Base-by-base conservation (phyloP, 768 basidiomycete genomes). In the Lactarius hengduanensis region DNA sequence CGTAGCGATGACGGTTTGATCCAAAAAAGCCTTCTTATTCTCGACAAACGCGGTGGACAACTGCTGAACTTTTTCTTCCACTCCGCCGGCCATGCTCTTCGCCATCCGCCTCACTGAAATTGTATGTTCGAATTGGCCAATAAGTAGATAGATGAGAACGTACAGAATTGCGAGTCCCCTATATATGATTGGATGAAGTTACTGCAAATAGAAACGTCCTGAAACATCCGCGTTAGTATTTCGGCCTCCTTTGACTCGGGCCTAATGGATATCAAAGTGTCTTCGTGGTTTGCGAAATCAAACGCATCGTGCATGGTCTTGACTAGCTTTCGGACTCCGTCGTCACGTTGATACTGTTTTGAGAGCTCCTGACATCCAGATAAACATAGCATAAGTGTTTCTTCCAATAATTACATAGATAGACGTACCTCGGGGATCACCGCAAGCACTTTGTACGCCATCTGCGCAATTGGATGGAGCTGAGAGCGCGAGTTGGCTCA, bases 271-370 rank as follows among this genome's bases (percentile, higher is more conserved):
- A 26, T 53, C 50, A 53, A 26, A 26, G 22, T 26, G 11, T 53
- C 50, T 26, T 26, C 50, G 22, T 26, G 50, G 50, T 13, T 11
- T 7, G 50, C 5, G 13, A 53, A 53, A 26, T 53, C 50, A 53
- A 53, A 53, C 5, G 50, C 50, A 53, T 53, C 22, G 22, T 53
- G 50, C 50, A 53, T 53, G 50, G 22, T 53, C 50, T 53, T 53
- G 50, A 53, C 2, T 53, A 53, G 50, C 0, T 26, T 13, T 15
- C 50, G 50, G 26, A 53, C 26, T 2, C 26, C 26, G 50, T 26
- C 11, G 26, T 53, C 50, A 2, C 50, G 50, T 26, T 53, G 13
- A 53, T 53, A 53, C 50, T 53, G 50, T 15, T 53, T 53, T 22
- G 50, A 26, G 22, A 53, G 50, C 15, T 53, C 50, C 50, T 53